phyloP scores from a whole-genome alignment of 2,329 filamentous ascomycete genomes.

The Aureobasidium sp. region DNA sequence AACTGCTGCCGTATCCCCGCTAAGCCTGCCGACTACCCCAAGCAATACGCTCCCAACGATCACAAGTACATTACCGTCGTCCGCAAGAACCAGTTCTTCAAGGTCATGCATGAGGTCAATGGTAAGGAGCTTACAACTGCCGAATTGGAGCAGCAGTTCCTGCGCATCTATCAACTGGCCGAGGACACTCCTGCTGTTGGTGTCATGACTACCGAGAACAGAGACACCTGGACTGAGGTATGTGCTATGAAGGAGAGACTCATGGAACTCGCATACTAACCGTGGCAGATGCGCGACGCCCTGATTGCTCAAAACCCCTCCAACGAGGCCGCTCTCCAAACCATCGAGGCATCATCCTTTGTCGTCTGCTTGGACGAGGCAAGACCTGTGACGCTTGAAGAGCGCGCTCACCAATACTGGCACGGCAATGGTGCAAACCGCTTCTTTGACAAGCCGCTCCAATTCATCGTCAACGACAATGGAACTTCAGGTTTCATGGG shows the following conservation, averaged over 20 bases:
- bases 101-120: constrained; percentile 70
- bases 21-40: constrained; percentile 69
- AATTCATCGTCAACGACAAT: constrained; percentile 98
- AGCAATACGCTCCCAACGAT: constrained; percentile 66
- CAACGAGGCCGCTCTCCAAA: constrained; percentile 69
- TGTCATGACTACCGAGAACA: constrained; percentile 81
- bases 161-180: constrained; percentile 70
- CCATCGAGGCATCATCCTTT: constrained; percentile 84
- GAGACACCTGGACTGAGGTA: constrained; percentile 81
- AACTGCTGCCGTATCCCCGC: constrained; percentile 81
- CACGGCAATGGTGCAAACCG: constrained; percentile 92
- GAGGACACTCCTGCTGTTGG: constrained; percentile 69
- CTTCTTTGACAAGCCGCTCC: constrained; percentile 96
- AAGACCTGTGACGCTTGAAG: constrained; percentile 82
- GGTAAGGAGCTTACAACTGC: constrained; percentile 80
- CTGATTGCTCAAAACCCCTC: constrained; percentile 68
- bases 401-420: constrained; percentile 95
- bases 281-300: constrained; percentile 50
- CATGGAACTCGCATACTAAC: not conserved
- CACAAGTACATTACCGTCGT: constrained; percentile 85
- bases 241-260: constrained; percentile 16
- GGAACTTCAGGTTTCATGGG: constrained; percentile 96
- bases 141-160: constrained; percentile 87
- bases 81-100: constrained; percentile 97
- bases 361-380: constrained; percentile 90